Base-by-base conservation (phyloP, 2,329 filamentous ascomycete species). In the Catunica adiposa region DNA sequence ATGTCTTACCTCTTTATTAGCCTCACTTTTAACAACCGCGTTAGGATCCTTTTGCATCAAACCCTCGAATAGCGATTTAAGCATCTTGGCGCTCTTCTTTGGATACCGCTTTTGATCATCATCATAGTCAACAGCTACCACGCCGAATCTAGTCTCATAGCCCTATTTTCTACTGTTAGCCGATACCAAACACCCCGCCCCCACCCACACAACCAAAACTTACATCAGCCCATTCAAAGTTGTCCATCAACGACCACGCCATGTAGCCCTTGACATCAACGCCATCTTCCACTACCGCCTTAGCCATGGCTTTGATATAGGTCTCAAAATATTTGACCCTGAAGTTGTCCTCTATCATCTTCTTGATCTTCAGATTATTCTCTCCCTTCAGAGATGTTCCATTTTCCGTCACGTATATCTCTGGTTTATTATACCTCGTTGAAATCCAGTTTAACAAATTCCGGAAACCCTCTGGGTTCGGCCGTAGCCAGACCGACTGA, bases 401-500 rank as follows among this genome's bases (percentile, higher is more conserved):
- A 67, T 89, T 94, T 73, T 94, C 88, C 0, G 88, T 94, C 55
- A 92, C 84, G 66, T 88, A 90, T 69, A 94, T 89, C 64, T 79
- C 80, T 38, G 88, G 87, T 61, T 77, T 72, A 38, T 74, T 76
- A 68, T 94, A 94, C 23, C 88, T 79, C 65, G 84, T 80, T 65
- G 80, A 85, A 59, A 89, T 73, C 85, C 85, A 89, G 61, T 76
- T 77, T 61, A 89, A 74, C 57, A 94, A 73, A 64, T 86, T 81
- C 55, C 84, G 78, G 76, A 92, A 94, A 1, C 86, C 86, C 38
- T 76, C 70, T 0, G 87, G 77, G 65, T 84, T 81, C 15, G 87
- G 86, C 29, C 84, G 77, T 62, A 94, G 73, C 88, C 88, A 94
- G 60, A 80, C 74, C 9, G 80, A 87, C 69, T 94, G 83, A 1